A percentile compares a stretch with the other conserved stretches of the same genome.
Evolutionary conservation across 495 filamentous ascomycete genomes (phyloP).

Genomic region (Penicillium lagena): DNA sequence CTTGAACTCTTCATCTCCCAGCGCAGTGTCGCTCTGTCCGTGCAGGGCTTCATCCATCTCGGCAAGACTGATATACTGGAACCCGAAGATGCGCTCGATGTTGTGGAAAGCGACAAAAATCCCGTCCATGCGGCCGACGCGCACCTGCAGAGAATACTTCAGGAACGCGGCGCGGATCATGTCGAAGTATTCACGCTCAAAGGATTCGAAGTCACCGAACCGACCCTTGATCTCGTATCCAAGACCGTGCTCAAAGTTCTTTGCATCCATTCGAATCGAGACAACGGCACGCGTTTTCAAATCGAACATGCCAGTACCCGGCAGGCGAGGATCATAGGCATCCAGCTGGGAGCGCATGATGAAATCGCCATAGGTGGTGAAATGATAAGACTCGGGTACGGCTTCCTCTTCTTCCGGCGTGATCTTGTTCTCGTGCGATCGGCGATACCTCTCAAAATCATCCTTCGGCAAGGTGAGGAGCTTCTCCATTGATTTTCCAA

Average conservation of each 20-base stretch:
- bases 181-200: constrained; percentile 91
- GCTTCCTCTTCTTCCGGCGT: constrained; percentile 58
- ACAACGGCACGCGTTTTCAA: constrained; percentile 92
- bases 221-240: constrained; percentile 81
- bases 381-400: constrained; percentile 75
- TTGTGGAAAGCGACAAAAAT: constrained; percentile 99
- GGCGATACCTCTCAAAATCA: constrained; percentile 79
- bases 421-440: constrained; percentile 52
- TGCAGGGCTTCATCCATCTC: constrained; percentile 89
- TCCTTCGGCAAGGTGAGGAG: constrained; percentile 76
- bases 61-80: constrained; percentile 80
- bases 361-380: constrained; percentile 81
- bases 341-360: constrained; percentile 95
- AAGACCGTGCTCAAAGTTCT: constrained; percentile 62
- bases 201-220: constrained; percentile 77
- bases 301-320: constrained; percentile 93
- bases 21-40: constrained; percentile 51
- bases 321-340: constrained; percentile 78
- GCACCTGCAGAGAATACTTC: constrained; percentile 93
- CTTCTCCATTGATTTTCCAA: constrained; percentile 96
- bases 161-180: constrained; percentile 94
- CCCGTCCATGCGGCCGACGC: constrained; percentile 96
- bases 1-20: constrained; percentile 88
- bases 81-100: constrained; percentile 89
- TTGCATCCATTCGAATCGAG: constrained; percentile 77